phyloP scores from a whole-genome alignment of 2,329 filamentous ascomycete genomes.

The Drechmeria coniospora region DNA sequence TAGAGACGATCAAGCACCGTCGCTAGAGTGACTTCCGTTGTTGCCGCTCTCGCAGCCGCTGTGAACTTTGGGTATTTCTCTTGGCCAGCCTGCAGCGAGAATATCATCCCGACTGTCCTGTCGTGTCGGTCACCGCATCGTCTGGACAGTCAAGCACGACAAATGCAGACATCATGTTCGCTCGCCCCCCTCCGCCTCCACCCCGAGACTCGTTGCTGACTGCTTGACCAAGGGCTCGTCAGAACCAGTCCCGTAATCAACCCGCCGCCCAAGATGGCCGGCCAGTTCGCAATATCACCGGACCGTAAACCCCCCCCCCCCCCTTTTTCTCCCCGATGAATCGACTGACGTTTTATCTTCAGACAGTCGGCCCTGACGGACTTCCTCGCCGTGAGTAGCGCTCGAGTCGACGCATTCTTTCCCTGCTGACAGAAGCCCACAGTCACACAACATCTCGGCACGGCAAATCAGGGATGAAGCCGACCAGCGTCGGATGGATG shows the following conservation, averaged over 20 bases:
- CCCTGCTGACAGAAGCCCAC: conserved; percentile 7
- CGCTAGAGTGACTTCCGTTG: no score
- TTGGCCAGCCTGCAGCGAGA: no score
- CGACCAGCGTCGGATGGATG: conserved; percentile 28
- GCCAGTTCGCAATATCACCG: conserved; percentile 19
- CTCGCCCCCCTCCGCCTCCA: not conserved
- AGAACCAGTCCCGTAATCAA: conserved; percentile 5
- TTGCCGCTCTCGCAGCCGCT: no score
- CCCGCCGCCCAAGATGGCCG: conserved; percentile 7
- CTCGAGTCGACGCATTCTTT: not conserved
- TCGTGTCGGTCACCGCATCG: no score
- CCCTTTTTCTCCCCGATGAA: not conserved
- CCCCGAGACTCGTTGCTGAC: not conserved
- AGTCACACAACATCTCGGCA: conserved; percentile 60
- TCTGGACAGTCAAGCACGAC: no score
- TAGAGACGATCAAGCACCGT: conserved; percentile 1
- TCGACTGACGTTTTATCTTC: conserved; percentile 3
- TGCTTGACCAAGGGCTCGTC: conserved; percentile 3
- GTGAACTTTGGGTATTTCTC: no score
- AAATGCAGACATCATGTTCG: conserved; percentile 1
- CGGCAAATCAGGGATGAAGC: conserved; percentile 36
- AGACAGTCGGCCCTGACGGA: conserved; percentile 38
- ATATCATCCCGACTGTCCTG: no score
- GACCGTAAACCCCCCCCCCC: conserved; percentile 17
- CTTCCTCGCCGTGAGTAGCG: conserved; percentile 30